These are phyloP conservation scores for Gonapodya sp. DNA, from an alignment of 192 early-diverging fungal genomes.

Conservation along the genomic window DNA sequence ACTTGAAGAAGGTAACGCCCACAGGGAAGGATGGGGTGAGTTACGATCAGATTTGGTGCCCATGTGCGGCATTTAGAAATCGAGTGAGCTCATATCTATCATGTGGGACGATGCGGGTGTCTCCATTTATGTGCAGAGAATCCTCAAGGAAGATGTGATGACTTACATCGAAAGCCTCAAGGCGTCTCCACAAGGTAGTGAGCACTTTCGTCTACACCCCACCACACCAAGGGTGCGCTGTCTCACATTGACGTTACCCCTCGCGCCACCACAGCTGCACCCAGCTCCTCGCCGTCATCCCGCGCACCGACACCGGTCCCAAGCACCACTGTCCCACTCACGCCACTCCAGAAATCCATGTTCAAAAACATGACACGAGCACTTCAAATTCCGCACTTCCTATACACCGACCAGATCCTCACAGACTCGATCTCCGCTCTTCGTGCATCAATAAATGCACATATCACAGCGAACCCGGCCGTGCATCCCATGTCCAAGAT, in stretches of 20 bases:
- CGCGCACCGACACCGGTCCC: background rate
- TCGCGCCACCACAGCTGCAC: background rate
- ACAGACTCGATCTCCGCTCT: slow-evolving; percentile 58
- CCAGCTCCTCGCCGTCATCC: background rate
- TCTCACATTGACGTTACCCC: background rate
- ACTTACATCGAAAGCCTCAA: slow-evolving; percentile 29
- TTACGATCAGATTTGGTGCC: background rate
- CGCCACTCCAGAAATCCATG: slow-evolving; percentile 91
- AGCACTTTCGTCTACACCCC: too few species aligned
- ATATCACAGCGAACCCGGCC: slow-evolving; percentile 36
- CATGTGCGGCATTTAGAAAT: background rate
- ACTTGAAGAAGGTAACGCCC: slow-evolving; percentile 59
- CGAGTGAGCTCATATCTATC: too few species aligned
- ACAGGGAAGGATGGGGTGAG: slow-evolving; percentile 64
- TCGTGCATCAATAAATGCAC: slow-evolving; percentile 55
- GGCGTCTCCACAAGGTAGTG: slow-evolving; percentile 21
- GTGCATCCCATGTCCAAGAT: slow-evolving; percentile 51
- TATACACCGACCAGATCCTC: slow-evolving; percentile 82
- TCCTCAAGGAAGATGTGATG: slow-evolving; percentile 89
- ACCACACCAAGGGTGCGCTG: too few species aligned
- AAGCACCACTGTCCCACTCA: slow-evolving; percentile 38
- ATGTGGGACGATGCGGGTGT: too few species aligned
- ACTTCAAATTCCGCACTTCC: slow-evolving; percentile 86
- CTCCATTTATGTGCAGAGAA: slow-evolving; percentile 23
- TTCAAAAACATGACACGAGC: slow-evolving; percentile 92